Percentiles rank a stretch among this genome's conserved stretches.
phyloP scores from a whole-genome alignment of 139 green algal genomes.

The Coelastrella sp. region DNA sequence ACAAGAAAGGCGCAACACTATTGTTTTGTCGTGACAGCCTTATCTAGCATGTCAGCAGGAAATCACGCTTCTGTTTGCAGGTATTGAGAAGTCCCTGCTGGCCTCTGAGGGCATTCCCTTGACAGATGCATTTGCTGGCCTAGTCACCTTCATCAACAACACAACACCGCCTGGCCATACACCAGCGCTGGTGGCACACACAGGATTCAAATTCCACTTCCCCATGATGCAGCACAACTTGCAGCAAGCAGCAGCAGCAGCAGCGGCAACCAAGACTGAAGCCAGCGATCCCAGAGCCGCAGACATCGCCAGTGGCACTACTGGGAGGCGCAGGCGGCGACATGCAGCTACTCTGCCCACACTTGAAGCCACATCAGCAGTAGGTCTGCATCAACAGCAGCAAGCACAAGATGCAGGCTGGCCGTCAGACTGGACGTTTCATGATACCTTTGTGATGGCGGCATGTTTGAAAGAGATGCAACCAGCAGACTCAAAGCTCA shows the following conservation, averaged over 20 bases:
- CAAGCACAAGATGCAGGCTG: not conserved
- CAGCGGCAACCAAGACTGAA: not conserved
- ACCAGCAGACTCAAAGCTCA: not conserved
- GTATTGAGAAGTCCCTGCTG: not conserved
- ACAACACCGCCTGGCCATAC: not conserved
- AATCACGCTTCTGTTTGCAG: not conserved
- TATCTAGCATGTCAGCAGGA: not conserved
- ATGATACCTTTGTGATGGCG: constrained; percentile 8
- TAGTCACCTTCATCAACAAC: not conserved
- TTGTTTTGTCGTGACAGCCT: no score
- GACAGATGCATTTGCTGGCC: not conserved
- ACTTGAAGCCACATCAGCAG: not conserved
- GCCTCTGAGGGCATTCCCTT: not conserved
- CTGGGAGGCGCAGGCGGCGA: not conserved
- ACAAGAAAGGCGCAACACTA: no score
- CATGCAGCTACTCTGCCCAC: not conserved
- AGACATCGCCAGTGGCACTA: not conserved
- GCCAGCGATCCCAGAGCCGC: no score
- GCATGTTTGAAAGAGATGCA: not conserved
- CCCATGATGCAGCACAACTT: not conserved
- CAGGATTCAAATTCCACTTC: constrained; percentile 11
- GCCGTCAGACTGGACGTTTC: not conserved
- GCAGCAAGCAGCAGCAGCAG: not conserved
- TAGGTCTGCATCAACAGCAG: not conserved
- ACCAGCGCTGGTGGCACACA: constrained; percentile 21